Evolutionary conservation across 2,329 filamentous ascomycete genomes (phyloP).

Genomic region (Cordyceps militaris): DNA sequence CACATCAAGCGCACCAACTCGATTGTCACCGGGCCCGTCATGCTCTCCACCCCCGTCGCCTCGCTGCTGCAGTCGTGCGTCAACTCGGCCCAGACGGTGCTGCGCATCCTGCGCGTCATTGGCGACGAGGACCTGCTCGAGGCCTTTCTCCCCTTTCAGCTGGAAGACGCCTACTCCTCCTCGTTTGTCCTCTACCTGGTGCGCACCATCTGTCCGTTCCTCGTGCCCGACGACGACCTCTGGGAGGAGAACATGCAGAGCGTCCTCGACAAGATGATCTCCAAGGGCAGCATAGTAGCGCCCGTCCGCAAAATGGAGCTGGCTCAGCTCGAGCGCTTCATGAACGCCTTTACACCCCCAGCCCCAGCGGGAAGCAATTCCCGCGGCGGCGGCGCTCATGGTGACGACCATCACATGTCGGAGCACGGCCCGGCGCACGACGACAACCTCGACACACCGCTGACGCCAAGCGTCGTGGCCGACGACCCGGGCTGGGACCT

Average conservation of each 20-base stretch:
- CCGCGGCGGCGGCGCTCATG: not conserved
- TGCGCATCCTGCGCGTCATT: slow-evolving; percentile 21
- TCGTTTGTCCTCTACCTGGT: slow-evolving; percentile 33
- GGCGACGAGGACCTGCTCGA: slow-evolving; percentile 27
- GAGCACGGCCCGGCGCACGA: slow-evolving; percentile 8
- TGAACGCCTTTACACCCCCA: slow-evolving; percentile 22
- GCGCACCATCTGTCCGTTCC: slow-evolving; percentile 24
- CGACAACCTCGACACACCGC: slow-evolving; percentile 11
- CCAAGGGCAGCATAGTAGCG: slow-evolving; percentile 31
- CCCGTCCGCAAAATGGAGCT: slow-evolving; percentile 31
- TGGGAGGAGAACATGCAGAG: slow-evolving; percentile 31
- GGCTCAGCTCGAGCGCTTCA: slow-evolving; percentile 29
- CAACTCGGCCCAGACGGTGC: slow-evolving; percentile 22
- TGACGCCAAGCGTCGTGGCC: slow-evolving; percentile 10
- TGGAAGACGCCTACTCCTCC: slow-evolving; percentile 35
- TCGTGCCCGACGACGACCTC: slow-evolving; percentile 27
- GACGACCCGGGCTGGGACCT: slow-evolving; percentile 23
- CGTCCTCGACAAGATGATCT: slow-evolving; percentile 31
- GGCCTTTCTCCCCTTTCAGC: slow-evolving; percentile 33
- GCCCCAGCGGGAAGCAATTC: slow-evolving; percentile 11
- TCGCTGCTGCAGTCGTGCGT: slow-evolving; percentile 25
- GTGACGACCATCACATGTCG: slow-evolving; percentile 15
- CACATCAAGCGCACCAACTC: slow-evolving; percentile 22
- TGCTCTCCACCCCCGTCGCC: slow-evolving; percentile 20
- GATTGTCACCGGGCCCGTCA: slow-evolving; percentile 13